These are phyloP conservation scores for Narthecium ossifragum DNA, from an alignment of 106 monocot genomes.

Conservation along the genomic window DNA sequence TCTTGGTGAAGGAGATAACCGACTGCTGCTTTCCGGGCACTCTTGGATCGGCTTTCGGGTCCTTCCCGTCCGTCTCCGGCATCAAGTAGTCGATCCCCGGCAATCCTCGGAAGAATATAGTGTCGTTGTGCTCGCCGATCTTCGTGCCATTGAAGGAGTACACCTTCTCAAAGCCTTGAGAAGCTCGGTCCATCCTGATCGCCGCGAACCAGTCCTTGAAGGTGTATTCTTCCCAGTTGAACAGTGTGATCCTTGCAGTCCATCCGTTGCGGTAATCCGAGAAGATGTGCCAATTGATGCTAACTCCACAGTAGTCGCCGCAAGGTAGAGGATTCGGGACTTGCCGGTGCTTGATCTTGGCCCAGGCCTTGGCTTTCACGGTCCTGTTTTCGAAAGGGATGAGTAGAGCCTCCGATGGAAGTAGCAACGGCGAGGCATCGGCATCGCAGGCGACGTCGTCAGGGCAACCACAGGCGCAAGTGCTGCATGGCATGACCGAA, in stretches of 20 bases:
- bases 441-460: slow-evolving; percentile 39
- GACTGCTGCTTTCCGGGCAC: slow-evolving; percentile 77
- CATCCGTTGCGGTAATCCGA: slow-evolving; percentile 57
- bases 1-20: slow-evolving; percentile 63
- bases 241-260: slow-evolving; percentile 65
- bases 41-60: slow-evolving; percentile 21
- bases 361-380: slow-evolving; percentile 63
- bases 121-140: slow-evolving; percentile 29
- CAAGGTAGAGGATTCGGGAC: slow-evolving; percentile 35
- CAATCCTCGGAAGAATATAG: slow-evolving; percentile 53
- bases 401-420: slow-evolving; percentile 73
- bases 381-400: slow-evolving; percentile 63
- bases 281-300: slow-evolving; percentile 70
- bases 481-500: slow-evolving; percentile 79
- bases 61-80: slow-evolving; percentile 33
- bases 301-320: slow-evolving; percentile 60
- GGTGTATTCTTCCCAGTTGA: slow-evolving; percentile 66
- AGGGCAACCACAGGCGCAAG: slow-evolving; percentile 89
- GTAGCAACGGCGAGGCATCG: slow-evolving; percentile 39
- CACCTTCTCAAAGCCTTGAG: slow-evolving; percentile 27
- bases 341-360: slow-evolving; percentile 45
- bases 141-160: slow-evolving; percentile 84
- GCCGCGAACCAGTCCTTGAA: slow-evolving; percentile 75
- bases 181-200: slow-evolving; percentile 21
- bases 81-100: slow-evolving; percentile 50